Conservation (phyloP, 1,139 yeast genomes). For the Kodamaea alishanica region DNA sequence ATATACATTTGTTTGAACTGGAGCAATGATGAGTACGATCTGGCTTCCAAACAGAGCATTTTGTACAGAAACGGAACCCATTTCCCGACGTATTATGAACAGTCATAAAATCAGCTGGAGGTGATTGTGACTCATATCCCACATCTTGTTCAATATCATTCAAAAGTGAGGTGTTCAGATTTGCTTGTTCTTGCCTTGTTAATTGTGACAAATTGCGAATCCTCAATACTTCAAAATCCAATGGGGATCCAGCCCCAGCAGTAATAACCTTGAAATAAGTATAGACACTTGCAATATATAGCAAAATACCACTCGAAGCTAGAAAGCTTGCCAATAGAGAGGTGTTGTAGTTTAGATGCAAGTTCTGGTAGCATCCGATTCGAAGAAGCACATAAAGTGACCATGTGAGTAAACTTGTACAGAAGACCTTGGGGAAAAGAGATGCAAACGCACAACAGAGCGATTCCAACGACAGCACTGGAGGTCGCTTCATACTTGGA, state of each 20-base stretch:
- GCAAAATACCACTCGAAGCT: constrained; percentile 15
- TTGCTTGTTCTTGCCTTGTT: constrained; percentile 1
- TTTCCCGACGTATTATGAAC: constrained; percentile 25
- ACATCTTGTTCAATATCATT: constrained; percentile 1
- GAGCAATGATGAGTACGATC: constrained; percentile 93
- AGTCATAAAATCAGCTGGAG: constrained; percentile 31
- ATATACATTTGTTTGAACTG: constrained; percentile 62
- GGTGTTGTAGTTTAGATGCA: constrained; percentile 12
- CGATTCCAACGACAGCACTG: constrained; percentile 12
- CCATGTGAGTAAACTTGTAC: constrained; percentile 55
- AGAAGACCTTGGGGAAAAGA: constrained; percentile 58
- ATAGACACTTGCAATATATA: constrained; percentile 26
- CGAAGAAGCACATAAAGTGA: constrained; percentile 44
- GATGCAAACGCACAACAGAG: constrained; percentile 49
- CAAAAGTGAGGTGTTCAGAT: constrained; percentile 1
- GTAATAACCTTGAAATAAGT: constrained; percentile 54
- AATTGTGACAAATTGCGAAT: constrained; percentile 10
- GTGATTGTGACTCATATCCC: constrained; percentile 18
- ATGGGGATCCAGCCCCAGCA: constrained; percentile 65
- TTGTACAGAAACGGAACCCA: constrained; percentile 57
- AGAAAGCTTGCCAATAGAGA: constrained; percentile 13
- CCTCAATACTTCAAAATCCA: constrained; percentile 42
- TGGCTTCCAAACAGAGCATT: constrained; percentile 87
- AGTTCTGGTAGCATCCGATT: constrained; percentile 14
- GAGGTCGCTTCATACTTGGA: no score